Base-by-base conservation (phyloP, 352 stramenopile species). In the Stramenopiles sp. region DNA sequence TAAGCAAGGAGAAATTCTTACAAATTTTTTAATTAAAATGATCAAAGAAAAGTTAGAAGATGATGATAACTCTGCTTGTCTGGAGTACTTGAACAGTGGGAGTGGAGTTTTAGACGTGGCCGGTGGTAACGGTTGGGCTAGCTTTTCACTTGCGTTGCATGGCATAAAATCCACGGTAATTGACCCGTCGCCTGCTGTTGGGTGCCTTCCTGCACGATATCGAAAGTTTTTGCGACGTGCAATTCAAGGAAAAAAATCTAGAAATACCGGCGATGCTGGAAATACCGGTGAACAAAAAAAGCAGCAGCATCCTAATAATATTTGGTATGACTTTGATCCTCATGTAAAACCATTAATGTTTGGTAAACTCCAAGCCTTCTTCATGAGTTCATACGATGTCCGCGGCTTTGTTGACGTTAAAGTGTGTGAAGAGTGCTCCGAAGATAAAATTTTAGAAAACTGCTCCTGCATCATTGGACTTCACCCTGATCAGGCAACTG, bases 401-500 rank as follows among this genome's bases (percentile, higher is more conserved):
- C n/a, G n/a, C n/a, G n/a, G 39, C 14, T 4, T 14, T 55, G 39
- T 55, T 55, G 39, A 55, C 14, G 39, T 55, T 55, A 55, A 55
- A n/a, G n/a, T n/a, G n/a, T n/a, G n/a, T n/a, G n/a, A n/a, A n/a
- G n/a, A n/a, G n/a, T n/a, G n/a, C n/a, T n/a, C n/a, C n/a, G 39
- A 55, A 4, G 14, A 55, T 55, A 14, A 14, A 78, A 14, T 78
- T 14, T 14, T 31, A 33, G 22, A 78, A 78, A 78, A 78, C 14
- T 31, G 30, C 8, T 14, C 4, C 71, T 78, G 4, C 8, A 14
- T 78, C 4, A 8, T 78, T 8, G 71, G 71, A 31, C 32, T 81
- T 8, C 76, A 80, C 32, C 71, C 76, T 75, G 76, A 75, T 80
- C 76, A 80, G 83, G 95, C 95, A 1, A 98, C 95, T 0, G 95